A percentile compares a stretch with the other conserved stretches of the same genome.
These are phyloP conservation scores for Pythium scleroteichum DNA, from an alignment of 352 stramenopile species.

Conservation along the genomic window DNA sequence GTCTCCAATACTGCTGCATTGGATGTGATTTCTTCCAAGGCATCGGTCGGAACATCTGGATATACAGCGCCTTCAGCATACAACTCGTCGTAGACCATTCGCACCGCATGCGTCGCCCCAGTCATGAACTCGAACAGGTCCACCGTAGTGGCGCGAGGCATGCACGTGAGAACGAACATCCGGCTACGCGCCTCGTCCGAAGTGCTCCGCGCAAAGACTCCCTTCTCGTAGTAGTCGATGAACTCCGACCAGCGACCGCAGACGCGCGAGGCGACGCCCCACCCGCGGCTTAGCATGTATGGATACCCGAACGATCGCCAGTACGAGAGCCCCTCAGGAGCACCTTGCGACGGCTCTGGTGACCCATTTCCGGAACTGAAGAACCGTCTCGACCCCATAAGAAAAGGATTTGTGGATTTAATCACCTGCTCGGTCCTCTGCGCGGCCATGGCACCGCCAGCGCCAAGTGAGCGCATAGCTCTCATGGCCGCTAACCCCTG, in stretches of 20 bases:
- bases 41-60: conserved; percentile 10
- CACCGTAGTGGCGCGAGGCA: conserved; percentile 33
- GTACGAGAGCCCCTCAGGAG: not conserved
- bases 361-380: not conserved
- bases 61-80: conserved; percentile 32
- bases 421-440: too few species aligned
- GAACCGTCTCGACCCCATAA: not conserved
- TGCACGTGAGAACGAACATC: conserved; percentile 59
- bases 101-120: conserved; percentile 37
- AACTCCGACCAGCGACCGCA: conserved; percentile 26
- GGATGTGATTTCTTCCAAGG: conserved; percentile 31
- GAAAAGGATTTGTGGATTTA: too few species aligned
- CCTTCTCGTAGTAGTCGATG: conserved; percentile 30
- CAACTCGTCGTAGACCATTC: conserved; percentile 46
- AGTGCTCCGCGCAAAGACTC: conserved; percentile 34
- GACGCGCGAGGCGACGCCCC: conserved; percentile 26
- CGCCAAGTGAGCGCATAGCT: too few species aligned
- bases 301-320: conserved; percentile 13
- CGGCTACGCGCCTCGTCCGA: conserved; percentile 39
- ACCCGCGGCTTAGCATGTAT: conserved; percentile 22
- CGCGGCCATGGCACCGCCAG: too few species aligned
- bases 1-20: conserved; percentile 25
- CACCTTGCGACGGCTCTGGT: not conserved
- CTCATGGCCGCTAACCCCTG: too few species aligned
- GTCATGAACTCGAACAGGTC: conserved; percentile 47